Percentiles rank a stretch among this genome's conserved stretches.
phyloP scores from a whole-genome alignment of 108 stramenopile species.

The Chaetoceros muelleri region DNA sequence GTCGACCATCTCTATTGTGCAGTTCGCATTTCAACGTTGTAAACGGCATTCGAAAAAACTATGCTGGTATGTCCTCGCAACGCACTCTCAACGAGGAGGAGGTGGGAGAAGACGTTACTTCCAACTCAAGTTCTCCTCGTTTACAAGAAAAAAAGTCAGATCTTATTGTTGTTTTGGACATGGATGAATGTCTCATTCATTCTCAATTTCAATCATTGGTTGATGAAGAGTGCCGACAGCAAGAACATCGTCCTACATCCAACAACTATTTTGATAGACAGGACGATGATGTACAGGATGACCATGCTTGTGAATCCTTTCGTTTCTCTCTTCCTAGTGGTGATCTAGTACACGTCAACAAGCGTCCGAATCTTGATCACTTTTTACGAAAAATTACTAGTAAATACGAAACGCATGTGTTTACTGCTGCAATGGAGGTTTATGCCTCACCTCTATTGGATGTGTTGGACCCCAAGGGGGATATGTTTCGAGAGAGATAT shows the following conservation, averaged over 20 bases:
- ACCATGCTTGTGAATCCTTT: constrained; percentile 45
- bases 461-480: constrained; percentile 80
- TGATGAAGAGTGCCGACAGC: constrained; percentile 42
- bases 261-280: constrained; percentile 9
- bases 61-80: too few relatives aligned
- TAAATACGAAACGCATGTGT: constrained; percentile 89
- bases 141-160: too few relatives aligned
- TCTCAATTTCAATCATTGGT: constrained; percentile 75
- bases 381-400: constrained; percentile 72
- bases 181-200: constrained; percentile 99
- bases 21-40: too few relatives aligned
- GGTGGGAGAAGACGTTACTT: too few relatives aligned
- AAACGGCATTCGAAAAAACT: too few relatives aligned
- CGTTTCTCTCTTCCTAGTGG: constrained; percentile 64
- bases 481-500: constrained; percentile 71
- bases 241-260: constrained; percentile 23
- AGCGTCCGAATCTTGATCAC: constrained; percentile 85
- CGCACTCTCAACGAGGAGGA: too few relatives aligned
- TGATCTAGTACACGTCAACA: constrained; percentile 87
- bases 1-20: too few relatives aligned
- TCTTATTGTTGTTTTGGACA: constrained; percentile 90
- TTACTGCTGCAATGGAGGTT: constrained; percentile 95
- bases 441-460: constrained; percentile 93
- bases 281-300: constrained; percentile 26
- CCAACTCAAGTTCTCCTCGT: too few relatives aligned